Base-by-base conservation (phyloP, 208 protist genomes). In the Phytomonas serpens region DNA sequence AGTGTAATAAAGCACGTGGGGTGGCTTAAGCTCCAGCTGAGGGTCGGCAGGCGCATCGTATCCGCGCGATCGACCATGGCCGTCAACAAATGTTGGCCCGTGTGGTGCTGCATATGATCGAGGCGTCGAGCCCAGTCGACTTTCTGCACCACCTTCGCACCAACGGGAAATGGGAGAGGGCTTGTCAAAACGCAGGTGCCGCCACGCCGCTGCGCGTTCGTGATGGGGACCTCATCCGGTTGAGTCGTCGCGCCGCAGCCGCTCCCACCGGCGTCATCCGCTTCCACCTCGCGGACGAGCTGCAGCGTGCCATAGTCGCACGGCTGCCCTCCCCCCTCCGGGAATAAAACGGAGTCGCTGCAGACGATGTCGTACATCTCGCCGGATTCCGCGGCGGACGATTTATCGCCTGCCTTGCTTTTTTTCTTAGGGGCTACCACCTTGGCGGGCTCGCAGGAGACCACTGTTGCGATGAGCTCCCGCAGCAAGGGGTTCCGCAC, bases 41-140 rank as follows among this genome's bases (percentile, higher is more conserved):
- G 65, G 2, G 93, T 97, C 14, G 82, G 77, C 16, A 94, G 71
- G n/a, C 75, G 63, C 69, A 89, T 68, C 38, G 83, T 82, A 37
- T 83, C 71, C 9, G 40, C 4, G 9, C 75, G 71, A 62, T 92
- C 82, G 33, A 95, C 81, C 0, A 97, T 69, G 5, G 92, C 88
- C 0, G 81, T 86, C 38, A 98, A 81, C 10, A 98, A 66, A 69
- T 98, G 94, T 73, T 98, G 94, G 0, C 81, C 91, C 10, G 90
- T 93, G 86, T 98, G 94, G 64, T 97, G 92, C 80, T 98, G 92
- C 88, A 95, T 96, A 84, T 98, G 92, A 52, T 98, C 92, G 0
- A 89, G 66, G 6, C 94, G 88, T 6, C 92, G 88, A 0, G 36
- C 63, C 88, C 89, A 94, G 68, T 97, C 84, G 13, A 97, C 84